phyloP scores from a whole-genome alignment of 306 rosid species.

The Quercus rubra region DNA sequence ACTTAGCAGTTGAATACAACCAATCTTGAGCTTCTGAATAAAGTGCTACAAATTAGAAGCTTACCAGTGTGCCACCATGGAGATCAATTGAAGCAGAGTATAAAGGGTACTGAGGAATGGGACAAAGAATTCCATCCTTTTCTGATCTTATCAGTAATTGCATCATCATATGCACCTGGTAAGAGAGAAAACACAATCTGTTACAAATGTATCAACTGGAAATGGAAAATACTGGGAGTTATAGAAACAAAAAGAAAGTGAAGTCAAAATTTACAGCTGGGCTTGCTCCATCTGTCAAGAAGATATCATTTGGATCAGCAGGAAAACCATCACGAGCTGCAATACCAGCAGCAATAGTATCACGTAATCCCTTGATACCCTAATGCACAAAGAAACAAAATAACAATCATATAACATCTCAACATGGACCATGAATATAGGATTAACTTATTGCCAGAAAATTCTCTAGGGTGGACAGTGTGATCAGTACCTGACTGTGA shows the following conservation, averaged over 20 bases:
- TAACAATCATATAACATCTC: conserved; percentile 1
- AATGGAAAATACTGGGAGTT: not conserved
- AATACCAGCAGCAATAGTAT: conserved; percentile 81
- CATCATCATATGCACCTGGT: conserved; percentile 91
- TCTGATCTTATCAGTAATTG: conserved; percentile 71
- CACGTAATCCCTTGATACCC: conserved; percentile 88
- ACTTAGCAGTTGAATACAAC: not conserved
- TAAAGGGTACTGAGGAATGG: conserved; percentile 91
- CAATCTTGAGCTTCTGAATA: not conserved
- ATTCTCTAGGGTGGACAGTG: not conserved
- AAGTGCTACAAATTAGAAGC: not conserved
- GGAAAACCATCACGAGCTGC: conserved; percentile 84
- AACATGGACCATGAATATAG: not conserved
- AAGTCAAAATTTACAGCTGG: conserved; percentile 56
- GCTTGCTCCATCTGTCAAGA: conserved; percentile 96
- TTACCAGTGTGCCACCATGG: conserved; percentile 86
- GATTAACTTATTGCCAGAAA: not conserved
- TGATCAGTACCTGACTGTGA: conserved; percentile 74
- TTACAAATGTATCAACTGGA: not conserved
- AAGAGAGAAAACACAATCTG: conserved; percentile 12
- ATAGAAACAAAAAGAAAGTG: not conserved
- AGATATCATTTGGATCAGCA: conserved; percentile 68
- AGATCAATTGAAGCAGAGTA: conserved; percentile 94
- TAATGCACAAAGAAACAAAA: conserved; percentile 31
- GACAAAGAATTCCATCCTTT: conserved; percentile 80